Base-by-base conservation (phyloP, 495 filamentous ascomycete genomes). In the Tirmania nivea region DNA sequence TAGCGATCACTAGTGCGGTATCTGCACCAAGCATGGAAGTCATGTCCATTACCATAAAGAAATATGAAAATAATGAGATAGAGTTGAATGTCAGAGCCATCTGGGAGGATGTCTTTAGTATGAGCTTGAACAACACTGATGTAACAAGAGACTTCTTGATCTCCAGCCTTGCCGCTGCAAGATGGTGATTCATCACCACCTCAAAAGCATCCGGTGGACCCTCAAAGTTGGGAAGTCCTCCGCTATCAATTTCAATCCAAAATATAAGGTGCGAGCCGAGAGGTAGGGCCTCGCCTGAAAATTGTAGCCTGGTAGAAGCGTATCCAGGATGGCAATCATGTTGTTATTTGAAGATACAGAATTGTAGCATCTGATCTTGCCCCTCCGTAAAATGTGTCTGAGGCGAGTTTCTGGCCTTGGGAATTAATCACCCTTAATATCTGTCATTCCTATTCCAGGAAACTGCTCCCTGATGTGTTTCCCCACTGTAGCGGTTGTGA, bases 281-380 rank as follows among this genome's bases (percentile, higher is more conserved):
- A 12, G 76, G 64, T 6, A 86, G 87, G 4, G 80, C 80, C 48
- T 68, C 75, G n/a, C 87, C 87, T 7, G 75, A 76, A 59, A 94
- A 94, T 10, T 73, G 72, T 34, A 94, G 71, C 8, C 57, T 73
- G 58, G 60, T 93, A 78, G 59, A 95, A 94, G 10, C 66, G 69
- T 42, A 94, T 74, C 88, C 86, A 94, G 5, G 86, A 84, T 35
- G 88, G 88, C 39, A 94, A 68, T 34, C 89, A 87, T 8, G 81
- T 80, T n/a, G 59, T 88, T 84, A 56, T 87, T 78, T 3, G 64
- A 67, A 37, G 82, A 80, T 10, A 81, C 78, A 20, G 86, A 83
- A 61, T 93, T 90, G 65, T 87, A 94, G 5, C 52, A 45, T 52
- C 54, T 60, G 14, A 58, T 47, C 45, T 34, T 56, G 14, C 55